Conservation (phyloP, 805 yeast genomes). For the Teunomyces gatunensis region DNA sequence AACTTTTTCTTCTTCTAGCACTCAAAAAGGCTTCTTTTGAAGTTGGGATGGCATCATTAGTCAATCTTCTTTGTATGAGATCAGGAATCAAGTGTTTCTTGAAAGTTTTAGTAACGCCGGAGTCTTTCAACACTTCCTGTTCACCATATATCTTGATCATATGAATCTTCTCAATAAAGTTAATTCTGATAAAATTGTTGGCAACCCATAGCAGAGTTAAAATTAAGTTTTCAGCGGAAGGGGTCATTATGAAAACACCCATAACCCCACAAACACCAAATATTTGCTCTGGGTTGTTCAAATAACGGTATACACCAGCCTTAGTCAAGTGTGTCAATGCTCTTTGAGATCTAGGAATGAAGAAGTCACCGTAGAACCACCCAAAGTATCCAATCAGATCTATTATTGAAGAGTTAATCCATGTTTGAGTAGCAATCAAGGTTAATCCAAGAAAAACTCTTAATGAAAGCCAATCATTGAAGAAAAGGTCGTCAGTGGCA, state of each 20-base stretch:
- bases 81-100: conserved; percentile 42
- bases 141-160: conserved; percentile 76
- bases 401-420: conserved; percentile 68
- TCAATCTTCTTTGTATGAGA: conserved; percentile 31
- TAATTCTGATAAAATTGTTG: conserved; percentile 63
- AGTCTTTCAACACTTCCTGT: conserved; percentile 53
- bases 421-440: conserved; percentile 56
- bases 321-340: conserved; percentile 54
- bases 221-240: conserved; percentile 52
- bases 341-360: conserved; percentile 50
- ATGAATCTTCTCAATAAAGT: conserved; percentile 74
- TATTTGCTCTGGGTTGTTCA: conserved; percentile 79
- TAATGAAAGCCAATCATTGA: conserved; percentile 43
- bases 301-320: conserved; percentile 77
- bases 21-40: conserved; percentile 13
- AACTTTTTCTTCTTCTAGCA: conserved; percentile 26
- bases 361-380: conserved; percentile 90
- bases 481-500: conserved; percentile 15
- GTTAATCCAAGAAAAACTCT: conserved; percentile 58
- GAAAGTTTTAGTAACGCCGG: conserved; percentile 45
- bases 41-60: conserved; percentile 5
- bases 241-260: conserved; percentile 65
- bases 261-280: conserved; percentile 77
- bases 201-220: conserved; percentile 57
- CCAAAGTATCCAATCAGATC: conserved; percentile 78